Conservation (phyloP, 768 basidiomycete genomes). For the Suillus subalutaceus region DNA sequence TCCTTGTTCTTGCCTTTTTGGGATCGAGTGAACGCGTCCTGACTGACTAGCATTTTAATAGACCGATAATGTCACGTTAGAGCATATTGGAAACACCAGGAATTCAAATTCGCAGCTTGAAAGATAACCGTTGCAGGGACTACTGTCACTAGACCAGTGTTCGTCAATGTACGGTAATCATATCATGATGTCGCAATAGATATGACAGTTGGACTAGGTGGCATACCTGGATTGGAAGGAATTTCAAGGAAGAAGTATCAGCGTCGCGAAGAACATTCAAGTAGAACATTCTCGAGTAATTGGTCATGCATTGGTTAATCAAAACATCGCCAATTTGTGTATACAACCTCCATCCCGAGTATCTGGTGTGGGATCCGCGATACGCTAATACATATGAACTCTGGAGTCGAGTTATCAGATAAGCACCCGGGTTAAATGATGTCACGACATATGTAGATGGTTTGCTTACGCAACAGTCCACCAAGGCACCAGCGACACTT, state of each 20-base stretch:
- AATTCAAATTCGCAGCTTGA: background rate
- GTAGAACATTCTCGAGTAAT: background rate
- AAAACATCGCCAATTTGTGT: background rate
- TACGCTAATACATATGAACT: background rate
- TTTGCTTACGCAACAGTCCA: no score
- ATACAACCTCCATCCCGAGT: background rate
- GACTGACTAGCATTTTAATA: no score
- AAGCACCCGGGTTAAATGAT: background rate
- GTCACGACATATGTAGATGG: background rate
- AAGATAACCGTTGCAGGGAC: no score
- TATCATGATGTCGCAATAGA: background rate
- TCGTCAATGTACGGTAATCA: no score
- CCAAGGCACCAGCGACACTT: background rate
- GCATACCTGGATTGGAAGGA: background rate
- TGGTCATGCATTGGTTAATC: background rate
- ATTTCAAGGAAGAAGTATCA: no score
- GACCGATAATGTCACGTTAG: no score
- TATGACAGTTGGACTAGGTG: background rate
- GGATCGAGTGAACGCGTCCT: background rate
- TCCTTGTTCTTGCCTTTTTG: conserved; percentile 1
- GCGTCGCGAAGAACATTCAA: background rate
- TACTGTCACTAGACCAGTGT: no score
- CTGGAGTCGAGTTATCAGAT: background rate
- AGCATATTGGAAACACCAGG: no score
- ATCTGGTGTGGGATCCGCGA: background rate